A percentile compares a stretch with the other conserved stretches of the same genome.
These are phyloP conservation scores for Pyrenula massariospora DNA, from an alignment of 495 filamentous ascomycete genomes.

Conservation along the genomic window DNA sequence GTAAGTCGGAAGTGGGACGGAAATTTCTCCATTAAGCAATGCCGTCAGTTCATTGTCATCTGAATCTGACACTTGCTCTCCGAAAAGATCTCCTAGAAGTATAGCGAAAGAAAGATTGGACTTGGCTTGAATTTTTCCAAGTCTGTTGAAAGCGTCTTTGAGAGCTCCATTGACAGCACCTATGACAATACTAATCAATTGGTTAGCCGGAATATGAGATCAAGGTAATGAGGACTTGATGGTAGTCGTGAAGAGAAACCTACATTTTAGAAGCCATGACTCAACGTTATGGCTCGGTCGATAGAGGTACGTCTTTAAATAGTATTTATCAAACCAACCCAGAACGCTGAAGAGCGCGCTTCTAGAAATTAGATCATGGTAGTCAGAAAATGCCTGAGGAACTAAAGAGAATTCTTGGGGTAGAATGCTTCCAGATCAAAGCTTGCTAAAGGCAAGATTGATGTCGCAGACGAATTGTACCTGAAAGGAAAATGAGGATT, in stretches of 20 bases:
- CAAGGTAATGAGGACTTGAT: background rate
- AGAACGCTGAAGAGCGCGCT: no score
- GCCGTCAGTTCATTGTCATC: slow-evolving; percentile 43
- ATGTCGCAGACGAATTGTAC: no score
- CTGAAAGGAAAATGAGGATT: no score
- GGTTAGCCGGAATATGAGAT: slow-evolving; percentile 4
- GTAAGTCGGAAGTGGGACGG: slow-evolving; percentile 71
- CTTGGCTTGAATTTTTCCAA: slow-evolving; percentile 67
- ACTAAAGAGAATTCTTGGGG: no score
- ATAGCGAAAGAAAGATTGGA: slow-evolving; percentile 79
- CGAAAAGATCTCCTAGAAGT: slow-evolving; percentile 73
- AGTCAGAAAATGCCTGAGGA: no score
- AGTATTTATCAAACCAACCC: no score
- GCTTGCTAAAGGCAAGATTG: no score
- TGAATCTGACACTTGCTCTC: slow-evolving; percentile 30
- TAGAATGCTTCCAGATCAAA: no score
- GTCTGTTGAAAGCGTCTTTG: slow-evolving; percentile 59
- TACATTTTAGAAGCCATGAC: slow-evolving; percentile 63
- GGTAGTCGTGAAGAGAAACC: slow-evolving; percentile 13
- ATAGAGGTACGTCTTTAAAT: no score
- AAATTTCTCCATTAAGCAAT: slow-evolving; percentile 58
- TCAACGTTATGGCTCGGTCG: no score
- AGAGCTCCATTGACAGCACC: slow-evolving; percentile 71
- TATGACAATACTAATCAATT: slow-evolving; percentile 54
- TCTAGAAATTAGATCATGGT: no score